Evolutionary conservation across 495 filamentous ascomycete species (phyloP), one percentile per base, ranked within the genome.

Genomic region (Pyronema omphalodes): DNA sequence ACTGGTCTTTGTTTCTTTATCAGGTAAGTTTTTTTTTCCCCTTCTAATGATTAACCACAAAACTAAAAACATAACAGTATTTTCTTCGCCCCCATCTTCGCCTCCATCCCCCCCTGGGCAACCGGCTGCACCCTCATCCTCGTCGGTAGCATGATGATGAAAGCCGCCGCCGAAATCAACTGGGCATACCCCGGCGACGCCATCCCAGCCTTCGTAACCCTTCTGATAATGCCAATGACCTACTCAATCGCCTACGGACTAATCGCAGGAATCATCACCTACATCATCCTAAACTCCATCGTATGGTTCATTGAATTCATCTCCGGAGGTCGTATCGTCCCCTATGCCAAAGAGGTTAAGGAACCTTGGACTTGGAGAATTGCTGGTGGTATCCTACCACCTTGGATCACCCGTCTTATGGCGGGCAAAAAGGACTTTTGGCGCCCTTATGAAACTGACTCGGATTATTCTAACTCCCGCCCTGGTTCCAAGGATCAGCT

Each of bases 71-170:
- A 3, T 1, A 52, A 34, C 29, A 74, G 82, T 37, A 76, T 89
- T 36, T 89, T 89, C 73, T 88, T 88, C 66, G 83, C 84, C 0
- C 84, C 84, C 0, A 86, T 89, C 55, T 88, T 88, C 64, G 84
- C 84, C 11, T 84, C 79, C 0, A 88, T 89, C 55, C 84, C 84
- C 3, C 76, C 83, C 0, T 89, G 83, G 83, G 84, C 84, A 1
- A 89, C 84, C 3, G 84, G 84, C 15, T 84, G 79, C 67, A 86
- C 85, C 18, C 77, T 89, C 15, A 75, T 89, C 58, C 75, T 89
- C 36, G 82, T 89, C 51, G 83, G 84, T 35, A 76, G 80, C 34
- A 79, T 89, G 73, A 89, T 89, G 84, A 78, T 81, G 58, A 73
- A 76, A 54, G 70, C 83, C 3, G 79, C 78, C 9, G 74, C 73